Percentiles rank a stretch among this genome's conserved stretches.
phyloP scores from a whole-genome alignment of 257 asterid genomes.

The Solanum paucissectum region DNA sequence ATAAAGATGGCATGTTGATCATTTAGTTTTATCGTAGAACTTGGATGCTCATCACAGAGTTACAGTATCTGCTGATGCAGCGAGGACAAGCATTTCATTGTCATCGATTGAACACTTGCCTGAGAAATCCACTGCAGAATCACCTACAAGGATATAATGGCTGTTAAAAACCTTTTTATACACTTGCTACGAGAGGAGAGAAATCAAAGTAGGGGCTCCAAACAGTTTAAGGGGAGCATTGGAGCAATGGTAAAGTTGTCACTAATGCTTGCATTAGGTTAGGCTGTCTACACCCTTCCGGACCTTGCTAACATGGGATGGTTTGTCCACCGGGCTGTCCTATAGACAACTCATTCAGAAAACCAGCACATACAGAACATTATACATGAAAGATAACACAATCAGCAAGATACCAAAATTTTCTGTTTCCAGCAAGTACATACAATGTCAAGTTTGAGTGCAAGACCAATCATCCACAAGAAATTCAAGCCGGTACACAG shows the following conservation, averaged over 20 bases:
- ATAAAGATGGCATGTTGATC: not conserved
- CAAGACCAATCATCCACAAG: not conserved
- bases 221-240: not conserved
- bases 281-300: not conserved
- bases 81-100: slow-evolving; percentile 12
- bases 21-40: not conserved
- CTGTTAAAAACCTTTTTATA: not conserved
- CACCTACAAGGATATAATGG: slow-evolving; percentile 23
- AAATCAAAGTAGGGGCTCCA: not conserved
- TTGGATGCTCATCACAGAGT: not conserved
- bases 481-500: not conserved
- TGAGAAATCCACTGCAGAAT: slow-evolving; percentile 26
- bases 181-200: not conserved
- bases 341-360: not conserved
- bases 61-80: slow-evolving; percentile 22
- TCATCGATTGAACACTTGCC: slow-evolving; percentile 13
- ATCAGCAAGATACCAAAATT: not conserved
- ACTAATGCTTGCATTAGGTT: not conserved
- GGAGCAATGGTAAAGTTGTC: not conserved
- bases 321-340: not conserved
- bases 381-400: not conserved
- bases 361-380: not conserved
- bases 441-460: not conserved
- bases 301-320: not conserved
- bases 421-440: not conserved